phyloP scores from a whole-genome alignment of 805 yeast species.

The Yamadazyma tumulicola region DNA sequence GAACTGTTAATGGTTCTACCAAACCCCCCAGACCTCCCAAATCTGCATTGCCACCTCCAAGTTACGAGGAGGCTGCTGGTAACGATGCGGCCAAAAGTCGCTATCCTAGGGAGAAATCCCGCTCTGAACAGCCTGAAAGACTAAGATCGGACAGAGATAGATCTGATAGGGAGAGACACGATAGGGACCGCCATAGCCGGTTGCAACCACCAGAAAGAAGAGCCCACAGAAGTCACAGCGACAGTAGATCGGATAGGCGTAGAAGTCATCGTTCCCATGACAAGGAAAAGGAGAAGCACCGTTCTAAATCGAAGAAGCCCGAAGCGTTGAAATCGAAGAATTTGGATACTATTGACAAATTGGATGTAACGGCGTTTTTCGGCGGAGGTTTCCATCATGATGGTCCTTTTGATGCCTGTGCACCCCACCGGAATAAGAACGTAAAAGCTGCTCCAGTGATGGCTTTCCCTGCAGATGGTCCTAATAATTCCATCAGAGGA shows the following conservation, averaged over 20 bases:
- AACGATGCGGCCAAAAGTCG: constrained; percentile 36
- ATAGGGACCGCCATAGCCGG: constrained; percentile 11
- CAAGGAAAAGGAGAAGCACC: constrained; percentile 11
- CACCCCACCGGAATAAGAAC: constrained; percentile 88
- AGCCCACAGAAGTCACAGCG: constrained; percentile 16
- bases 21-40: constrained; percentile 32
- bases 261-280: constrained; percentile 13
- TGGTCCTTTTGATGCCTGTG: constrained; percentile 98
- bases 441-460: constrained; percentile 79
- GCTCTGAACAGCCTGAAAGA: constrained; percentile 4
- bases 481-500: constrained; percentile 81
- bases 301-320: constrained; percentile 27
- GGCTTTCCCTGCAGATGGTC: constrained; percentile 96
- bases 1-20: no score
- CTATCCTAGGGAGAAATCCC: constrained; percentile 52
- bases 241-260: constrained; percentile 1
- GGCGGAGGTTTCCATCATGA: constrained; percentile 97
- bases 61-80: constrained; percentile 71
- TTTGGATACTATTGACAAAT: constrained; percentile 89
- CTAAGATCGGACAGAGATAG: constrained; percentile 14
- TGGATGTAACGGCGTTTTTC: constrained; percentile 93
- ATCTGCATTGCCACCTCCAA: constrained; percentile 49
- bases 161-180: neutral
- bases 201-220: constrained; percentile 13
- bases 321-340: constrained; percentile 58